Evolutionary conservation across 2,329 filamentous ascomycete species (phyloP).

Genomic region (Scorias spongiosa): DNA sequence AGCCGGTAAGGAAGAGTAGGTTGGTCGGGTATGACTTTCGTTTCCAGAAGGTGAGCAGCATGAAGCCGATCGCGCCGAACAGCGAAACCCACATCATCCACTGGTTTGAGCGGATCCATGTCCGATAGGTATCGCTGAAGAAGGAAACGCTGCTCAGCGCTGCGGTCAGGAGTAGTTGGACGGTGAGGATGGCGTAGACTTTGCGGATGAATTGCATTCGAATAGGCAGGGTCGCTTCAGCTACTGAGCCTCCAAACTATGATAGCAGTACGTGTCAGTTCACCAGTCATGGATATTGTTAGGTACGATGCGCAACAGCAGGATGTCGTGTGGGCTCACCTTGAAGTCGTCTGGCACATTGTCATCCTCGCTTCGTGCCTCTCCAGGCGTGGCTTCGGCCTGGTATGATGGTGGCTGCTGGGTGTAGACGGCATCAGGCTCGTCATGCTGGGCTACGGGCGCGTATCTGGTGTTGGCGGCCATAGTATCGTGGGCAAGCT

Average conservation of each 20-base stretch:
- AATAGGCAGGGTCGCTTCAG: slow-evolving; percentile 88
- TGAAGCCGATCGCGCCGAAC: slow-evolving; percentile 67
- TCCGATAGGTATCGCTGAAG: slow-evolving; percentile 62
- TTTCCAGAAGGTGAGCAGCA: slow-evolving; percentile 87
- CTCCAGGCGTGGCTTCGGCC: slow-evolving; percentile 44
- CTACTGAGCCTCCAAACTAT: slow-evolving; percentile 80
- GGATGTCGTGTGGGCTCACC: slow-evolving; percentile 27
- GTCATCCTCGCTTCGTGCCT: slow-evolving; percentile 65
- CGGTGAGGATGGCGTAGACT: slow-evolving; percentile 95
- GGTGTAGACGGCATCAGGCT: slow-evolving; percentile 59
- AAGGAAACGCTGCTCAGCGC: slow-evolving; percentile 72
- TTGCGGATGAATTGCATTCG: slow-evolving; percentile 64
- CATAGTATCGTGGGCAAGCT: slow-evolving; percentile 33
- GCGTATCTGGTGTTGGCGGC: slow-evolving; percentile 67
- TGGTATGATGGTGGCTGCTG: slow-evolving; percentile 76
- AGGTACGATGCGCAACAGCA: neutral
- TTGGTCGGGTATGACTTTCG: slow-evolving; percentile 83
- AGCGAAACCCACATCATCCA: slow-evolving; percentile 80
- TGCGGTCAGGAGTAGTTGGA: slow-evolving; percentile 76
- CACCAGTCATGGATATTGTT: neutral
- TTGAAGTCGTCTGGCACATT: slow-evolving; percentile 97
- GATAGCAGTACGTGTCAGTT: neutral
- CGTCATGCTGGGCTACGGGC: slow-evolving; percentile 71
- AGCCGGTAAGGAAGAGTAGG: slow-evolving; percentile 76
- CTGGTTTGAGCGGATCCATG: slow-evolving; percentile 72